These are phyloP conservation scores for Eucalyptus marginata DNA, from an alignment of 345 rosid genomes.

Conservation along the genomic window DNA sequence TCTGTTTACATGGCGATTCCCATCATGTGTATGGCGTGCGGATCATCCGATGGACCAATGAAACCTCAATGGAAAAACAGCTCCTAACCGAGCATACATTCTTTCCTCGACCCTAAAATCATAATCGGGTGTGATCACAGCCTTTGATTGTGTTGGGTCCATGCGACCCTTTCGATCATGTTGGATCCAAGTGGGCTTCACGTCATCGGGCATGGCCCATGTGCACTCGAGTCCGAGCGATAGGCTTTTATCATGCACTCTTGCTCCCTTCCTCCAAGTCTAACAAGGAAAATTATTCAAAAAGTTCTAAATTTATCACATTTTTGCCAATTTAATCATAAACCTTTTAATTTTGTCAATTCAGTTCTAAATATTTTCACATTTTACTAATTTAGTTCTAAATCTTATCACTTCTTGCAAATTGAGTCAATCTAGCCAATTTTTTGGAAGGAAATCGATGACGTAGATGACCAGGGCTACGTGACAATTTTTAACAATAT, in stretches of 20 bases:
- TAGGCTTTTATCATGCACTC: not conserved
- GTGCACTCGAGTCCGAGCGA: not conserved
- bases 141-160: not conserved
- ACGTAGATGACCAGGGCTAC: accelerated
- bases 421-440: accelerated
- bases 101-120: not conserved
- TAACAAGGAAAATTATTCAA: no score
- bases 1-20: not conserved
- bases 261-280: not conserved
- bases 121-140: not conserved
- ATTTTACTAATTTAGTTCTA: accelerated
- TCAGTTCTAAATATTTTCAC: accelerated
- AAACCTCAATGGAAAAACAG: not conserved
- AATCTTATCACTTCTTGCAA: no score
- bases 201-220: not conserved
- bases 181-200: not conserved
- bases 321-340: accelerated
- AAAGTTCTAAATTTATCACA: accelerated
- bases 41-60: not conserved
- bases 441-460: accelerated
- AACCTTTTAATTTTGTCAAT: accelerated
- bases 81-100: not conserved
- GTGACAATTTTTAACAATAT: no score
- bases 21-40: not conserved
- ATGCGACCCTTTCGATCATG: not conserved